These are phyloP conservation scores for Actinomucor elegans DNA, from an alignment of 371 early-diverging fungal species.

Conservation along the genomic window DNA sequence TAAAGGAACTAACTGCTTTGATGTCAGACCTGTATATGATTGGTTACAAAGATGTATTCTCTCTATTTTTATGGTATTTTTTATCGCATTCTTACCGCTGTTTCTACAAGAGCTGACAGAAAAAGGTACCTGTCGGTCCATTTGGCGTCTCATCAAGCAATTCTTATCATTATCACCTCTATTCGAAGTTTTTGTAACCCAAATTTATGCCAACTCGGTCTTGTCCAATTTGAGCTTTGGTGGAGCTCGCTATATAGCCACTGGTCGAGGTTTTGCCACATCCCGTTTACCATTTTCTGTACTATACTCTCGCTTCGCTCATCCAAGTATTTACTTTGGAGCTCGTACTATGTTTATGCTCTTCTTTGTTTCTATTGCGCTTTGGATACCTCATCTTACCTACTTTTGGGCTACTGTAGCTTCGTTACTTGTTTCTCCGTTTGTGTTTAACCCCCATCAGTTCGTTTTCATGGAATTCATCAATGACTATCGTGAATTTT, in stretches of 20 bases:
- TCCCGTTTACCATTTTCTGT: slow-evolving; percentile 77
- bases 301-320: slow-evolving; percentile 80
- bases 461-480: slow-evolving; percentile 76
- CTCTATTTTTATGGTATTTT: slow-evolving; percentile 77
- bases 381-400: slow-evolving; percentile 74
- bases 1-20: slow-evolving; percentile 62
- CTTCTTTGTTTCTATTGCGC: slow-evolving; percentile 70
- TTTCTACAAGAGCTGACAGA: slow-evolving; percentile 87
- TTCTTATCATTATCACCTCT: slow-evolving; percentile 81
- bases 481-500: slow-evolving; percentile 75
- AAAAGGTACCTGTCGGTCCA: slow-evolving; percentile 75
- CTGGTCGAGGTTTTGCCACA: slow-evolving; percentile 91
- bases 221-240: slow-evolving; percentile 83
- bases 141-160: slow-evolving; percentile 78
- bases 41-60: slow-evolving; percentile 83
- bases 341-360: slow-evolving; percentile 73
- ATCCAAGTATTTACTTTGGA: slow-evolving; percentile 82
- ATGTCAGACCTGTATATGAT: slow-evolving; percentile 69
- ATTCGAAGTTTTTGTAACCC: slow-evolving; percentile 90
- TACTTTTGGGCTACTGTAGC: slow-evolving; percentile 86
- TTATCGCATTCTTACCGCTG: slow-evolving; percentile 84
- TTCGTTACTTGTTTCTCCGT: slow-evolving; percentile 75
- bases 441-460: slow-evolving; percentile 86
- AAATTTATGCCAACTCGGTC: slow-evolving; percentile 84
- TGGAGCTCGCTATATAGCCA: slow-evolving; percentile 85